A percentile compares a stretch with the other conserved stretches of the same genome.
These are phyloP conservation scores for Clonostachys chloroleuca DNA, from an alignment of 2,329 filamentous ascomycete species.

Conservation along the genomic window DNA sequence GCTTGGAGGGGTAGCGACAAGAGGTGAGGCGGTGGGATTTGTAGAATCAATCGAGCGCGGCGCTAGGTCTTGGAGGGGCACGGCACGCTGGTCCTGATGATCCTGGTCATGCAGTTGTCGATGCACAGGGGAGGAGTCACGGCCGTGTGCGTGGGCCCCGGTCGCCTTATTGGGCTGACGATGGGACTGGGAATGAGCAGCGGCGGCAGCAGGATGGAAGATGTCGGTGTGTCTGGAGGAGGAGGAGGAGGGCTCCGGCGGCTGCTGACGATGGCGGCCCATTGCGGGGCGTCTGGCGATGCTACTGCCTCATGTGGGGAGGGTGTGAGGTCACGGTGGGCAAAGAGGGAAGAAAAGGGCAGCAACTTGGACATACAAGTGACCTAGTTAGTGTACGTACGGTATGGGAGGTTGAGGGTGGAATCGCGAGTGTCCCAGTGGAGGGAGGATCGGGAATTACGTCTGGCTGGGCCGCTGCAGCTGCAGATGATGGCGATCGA, in stretches of 20 bases:
- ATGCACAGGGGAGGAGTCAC: constrained; percentile 1
- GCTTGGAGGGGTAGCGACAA: constrained; percentile 1
- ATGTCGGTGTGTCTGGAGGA: not conserved
- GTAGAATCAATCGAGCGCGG: no score
- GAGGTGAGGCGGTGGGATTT: not conserved
- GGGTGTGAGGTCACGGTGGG: not conserved
- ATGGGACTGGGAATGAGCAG: not conserved
- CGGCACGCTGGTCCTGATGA: not conserved
- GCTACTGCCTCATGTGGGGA: not conserved
- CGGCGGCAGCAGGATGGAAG: constrained; percentile 1
- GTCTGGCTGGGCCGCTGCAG: not conserved
- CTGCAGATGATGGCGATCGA: no score
- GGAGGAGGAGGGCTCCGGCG: not conserved
- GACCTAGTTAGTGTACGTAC: no score
- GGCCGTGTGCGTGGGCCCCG: no score
- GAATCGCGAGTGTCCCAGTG: no score
- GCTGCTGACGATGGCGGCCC: no score
- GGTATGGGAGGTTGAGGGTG: no score
- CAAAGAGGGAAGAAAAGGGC: not conserved
- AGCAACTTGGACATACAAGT: not conserved
- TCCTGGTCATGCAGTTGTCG: constrained; percentile 1
- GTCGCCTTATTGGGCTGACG: not conserved
- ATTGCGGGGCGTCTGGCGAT: constrained; percentile 1
- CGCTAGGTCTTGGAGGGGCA: constrained; percentile 2
- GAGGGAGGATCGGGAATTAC: no score